A percentile compares a stretch with the other conserved stretches of the same genome.
These are phyloP conservation scores for Globisporangium uncinulatum DNA, from an alignment of 352 stramenopile genomes.

Conservation along the genomic window DNA sequence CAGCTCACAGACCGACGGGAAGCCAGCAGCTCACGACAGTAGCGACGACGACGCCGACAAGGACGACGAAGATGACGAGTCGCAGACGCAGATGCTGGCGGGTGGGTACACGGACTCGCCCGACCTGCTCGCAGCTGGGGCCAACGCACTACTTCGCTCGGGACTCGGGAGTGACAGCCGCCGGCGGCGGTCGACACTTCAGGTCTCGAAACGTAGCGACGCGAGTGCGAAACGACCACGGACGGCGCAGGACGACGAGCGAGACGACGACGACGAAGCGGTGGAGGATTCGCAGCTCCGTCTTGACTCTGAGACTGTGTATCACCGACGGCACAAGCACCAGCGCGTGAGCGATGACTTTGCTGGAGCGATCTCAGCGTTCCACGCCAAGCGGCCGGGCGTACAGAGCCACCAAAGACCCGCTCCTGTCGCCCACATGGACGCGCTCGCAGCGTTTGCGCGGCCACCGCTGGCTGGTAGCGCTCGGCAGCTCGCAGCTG, in stretches of 20 bases:
- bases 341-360: constrained; percentile 49
- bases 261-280: constrained; percentile 25
- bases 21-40: constrained; percentile 3
- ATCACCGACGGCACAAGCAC: constrained; percentile 9
- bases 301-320: background rate
- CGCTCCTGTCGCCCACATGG: background rate
- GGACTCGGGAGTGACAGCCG: background rate
- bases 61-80: constrained; percentile 17
- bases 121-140: constrained; percentile 7
- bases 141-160: background rate
- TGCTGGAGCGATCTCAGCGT: constrained; percentile 34
- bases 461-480: constrained; percentile 10
- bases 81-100: constrained; percentile 15
- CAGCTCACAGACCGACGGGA: background rate
- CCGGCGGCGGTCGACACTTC: background rate
- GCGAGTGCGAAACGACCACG: constrained; percentile 3
- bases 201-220: background rate
- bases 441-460: background rate
- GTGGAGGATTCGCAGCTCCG: constrained; percentile 20
- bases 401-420: background rate
- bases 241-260: background rate
- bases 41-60: constrained; percentile 7
- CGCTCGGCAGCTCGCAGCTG: constrained; percentile 4
- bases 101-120: constrained; percentile 11
- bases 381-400: constrained; percentile 19